phyloP scores from a whole-genome alignment of 2,329 filamentous ascomycete genomes.

The Cladosporium cucumerinum region DNA sequence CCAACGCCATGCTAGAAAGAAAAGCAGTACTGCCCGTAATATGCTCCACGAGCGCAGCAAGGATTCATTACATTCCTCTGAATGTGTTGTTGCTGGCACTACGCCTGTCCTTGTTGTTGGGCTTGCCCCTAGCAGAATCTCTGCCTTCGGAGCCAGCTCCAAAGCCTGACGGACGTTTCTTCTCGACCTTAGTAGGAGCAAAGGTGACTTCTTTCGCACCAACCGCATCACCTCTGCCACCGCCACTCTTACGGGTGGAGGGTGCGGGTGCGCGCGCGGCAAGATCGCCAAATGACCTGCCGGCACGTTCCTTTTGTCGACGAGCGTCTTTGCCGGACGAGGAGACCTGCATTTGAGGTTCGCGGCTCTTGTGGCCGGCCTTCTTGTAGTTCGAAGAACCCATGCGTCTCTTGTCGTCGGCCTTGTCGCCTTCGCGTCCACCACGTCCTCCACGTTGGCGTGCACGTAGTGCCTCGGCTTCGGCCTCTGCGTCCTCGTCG shows the following conservation, averaged over 20 bases:
- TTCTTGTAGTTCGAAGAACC: slow-evolving; percentile 66
- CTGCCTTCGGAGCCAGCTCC: slow-evolving; percentile 17
- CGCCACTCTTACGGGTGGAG: slow-evolving; percentile 25
- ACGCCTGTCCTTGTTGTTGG: slow-evolving; percentile 51
- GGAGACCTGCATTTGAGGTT: slow-evolving; percentile 56
- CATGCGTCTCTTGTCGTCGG: slow-evolving; percentile 50
- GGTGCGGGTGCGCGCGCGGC: slow-evolving; percentile 35
- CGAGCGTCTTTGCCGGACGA: slow-evolving; percentile 41
- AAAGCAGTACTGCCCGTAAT: neutral
- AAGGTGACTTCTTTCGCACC: slow-evolving; percentile 68
- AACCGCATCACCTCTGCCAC: slow-evolving; percentile 37
- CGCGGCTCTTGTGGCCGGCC: slow-evolving; percentile 43
- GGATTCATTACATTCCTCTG: slow-evolving; percentile 54
- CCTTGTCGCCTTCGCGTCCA: slow-evolving; percentile 36
- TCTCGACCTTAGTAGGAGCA: slow-evolving; percentile 55
- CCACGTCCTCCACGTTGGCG: slow-evolving; percentile 39
- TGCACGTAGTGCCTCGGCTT: slow-evolving; percentile 24
- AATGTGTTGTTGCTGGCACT: slow-evolving; percentile 77
- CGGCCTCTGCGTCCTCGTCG: slow-evolving; percentile 37
- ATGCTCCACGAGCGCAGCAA: neutral
- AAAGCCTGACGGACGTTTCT: slow-evolving; percentile 27
- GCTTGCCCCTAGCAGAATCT: slow-evolving; percentile 23
- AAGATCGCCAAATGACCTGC: slow-evolving; percentile 58
- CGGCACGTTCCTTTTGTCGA: slow-evolving; percentile 42
- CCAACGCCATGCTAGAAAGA: slow-evolving; percentile 16